Evolutionary conservation across 192 early-diverging fungal species (phyloP).

Genomic region (Mortierella antarctica): DNA sequence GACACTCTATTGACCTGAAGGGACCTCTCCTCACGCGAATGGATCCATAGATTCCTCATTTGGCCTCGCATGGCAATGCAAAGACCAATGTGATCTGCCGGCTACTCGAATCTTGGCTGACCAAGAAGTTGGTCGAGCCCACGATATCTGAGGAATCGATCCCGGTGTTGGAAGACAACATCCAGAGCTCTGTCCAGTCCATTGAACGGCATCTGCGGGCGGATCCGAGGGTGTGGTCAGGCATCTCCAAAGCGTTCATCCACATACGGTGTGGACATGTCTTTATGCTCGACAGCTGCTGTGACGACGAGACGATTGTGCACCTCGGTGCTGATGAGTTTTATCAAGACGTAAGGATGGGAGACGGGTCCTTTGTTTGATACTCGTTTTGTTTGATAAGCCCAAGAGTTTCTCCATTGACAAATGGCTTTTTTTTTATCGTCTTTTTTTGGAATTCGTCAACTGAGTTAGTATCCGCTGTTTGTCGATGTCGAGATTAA

Average conservation of each 20-base stretch:
- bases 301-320: conserved; percentile 49
- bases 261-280: conserved; percentile 52
- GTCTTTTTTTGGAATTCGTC: neutral
- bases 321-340: conserved; percentile 48
- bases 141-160: conserved; percentile 44
- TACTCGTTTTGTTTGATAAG: neutral
- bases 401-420: neutral
- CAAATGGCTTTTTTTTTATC: neutral
- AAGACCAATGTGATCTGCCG: conserved; percentile 48
- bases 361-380: neutral
- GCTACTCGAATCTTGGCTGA: conserved; percentile 48
- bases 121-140: conserved; percentile 53
- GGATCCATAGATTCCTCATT: conserved; percentile 37
- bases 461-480: conserved; percentile 27
- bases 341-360: conserved; percentile 39
- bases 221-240: conserved; percentile 38
- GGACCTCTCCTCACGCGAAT: neutral
- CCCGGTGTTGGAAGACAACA: conserved; percentile 53
- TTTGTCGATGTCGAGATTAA: conserved; percentile 58
- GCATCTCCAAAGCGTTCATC: conserved; percentile 51
- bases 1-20: neutral
- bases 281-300: conserved; percentile 50
- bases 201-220: conserved; percentile 32
- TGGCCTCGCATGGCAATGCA: conserved; percentile 55
- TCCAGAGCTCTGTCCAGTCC: conserved; percentile 45